phyloP scores from a whole-genome alignment of 148 eudicot species.

The Cornus kousa region DNA sequence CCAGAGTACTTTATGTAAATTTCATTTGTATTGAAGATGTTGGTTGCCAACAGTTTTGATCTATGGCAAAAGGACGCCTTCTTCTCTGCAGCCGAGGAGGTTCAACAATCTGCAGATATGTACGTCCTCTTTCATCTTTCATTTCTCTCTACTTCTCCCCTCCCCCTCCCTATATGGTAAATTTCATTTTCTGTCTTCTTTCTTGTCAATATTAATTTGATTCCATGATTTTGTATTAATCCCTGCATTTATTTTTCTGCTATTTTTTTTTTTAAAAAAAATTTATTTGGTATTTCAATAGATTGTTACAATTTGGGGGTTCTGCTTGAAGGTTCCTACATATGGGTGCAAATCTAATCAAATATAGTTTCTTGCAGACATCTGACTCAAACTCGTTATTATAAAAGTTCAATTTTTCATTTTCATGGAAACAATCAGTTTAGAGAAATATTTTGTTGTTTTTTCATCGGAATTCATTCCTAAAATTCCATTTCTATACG shows the following conservation, averaged over 20 bases:
- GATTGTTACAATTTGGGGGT: no score
- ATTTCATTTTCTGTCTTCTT: background rate
- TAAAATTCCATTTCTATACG: background rate
- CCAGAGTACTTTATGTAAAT: no score
- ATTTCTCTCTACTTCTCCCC: background rate
- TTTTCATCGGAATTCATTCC: background rate
- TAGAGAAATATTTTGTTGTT: background rate
- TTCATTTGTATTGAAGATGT: conserved; percentile 34
- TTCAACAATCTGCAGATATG: conserved; percentile 93
- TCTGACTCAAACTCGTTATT: background rate
- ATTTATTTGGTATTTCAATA: no score
- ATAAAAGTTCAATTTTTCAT: background rate
- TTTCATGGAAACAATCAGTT: background rate
- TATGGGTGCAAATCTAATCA: background rate
- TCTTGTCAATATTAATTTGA: background rate
- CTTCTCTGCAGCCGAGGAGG: conserved; percentile 92
- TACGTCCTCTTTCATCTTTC: conserved; percentile 27
- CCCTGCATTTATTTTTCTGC: background rate
- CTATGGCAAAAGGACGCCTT: conserved; percentile 88
- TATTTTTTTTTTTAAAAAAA: background rate
- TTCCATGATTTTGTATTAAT: background rate
- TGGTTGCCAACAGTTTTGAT: conserved; percentile 93
- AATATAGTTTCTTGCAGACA: background rate
- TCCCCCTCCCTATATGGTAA: no score
- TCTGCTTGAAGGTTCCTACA: background rate